Conservation (phyloP, 176 grass and related monocot genomes). For the Cenchrus americanus region DNA sequence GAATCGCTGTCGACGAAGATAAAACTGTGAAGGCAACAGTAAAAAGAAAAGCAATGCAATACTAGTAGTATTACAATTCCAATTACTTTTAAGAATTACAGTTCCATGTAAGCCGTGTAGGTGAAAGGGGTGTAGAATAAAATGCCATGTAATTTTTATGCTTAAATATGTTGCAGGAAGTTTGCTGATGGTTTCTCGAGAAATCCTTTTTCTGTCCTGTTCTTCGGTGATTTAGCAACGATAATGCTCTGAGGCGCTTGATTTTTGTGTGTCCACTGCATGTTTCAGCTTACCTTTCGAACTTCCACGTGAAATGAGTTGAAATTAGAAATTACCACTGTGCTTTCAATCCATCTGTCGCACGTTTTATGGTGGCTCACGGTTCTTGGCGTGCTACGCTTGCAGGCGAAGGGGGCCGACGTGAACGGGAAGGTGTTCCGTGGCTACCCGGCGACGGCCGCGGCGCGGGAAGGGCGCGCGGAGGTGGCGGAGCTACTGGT, state of each 20-base stretch:
- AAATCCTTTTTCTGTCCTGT: background rate
- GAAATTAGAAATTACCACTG: background rate
- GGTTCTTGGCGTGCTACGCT: background rate
- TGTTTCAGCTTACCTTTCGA: background rate
- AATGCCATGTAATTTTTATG: background rate
- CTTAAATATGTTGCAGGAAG: background rate
- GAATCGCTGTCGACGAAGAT: background rate
- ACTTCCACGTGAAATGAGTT: background rate
- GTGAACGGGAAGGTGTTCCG: constrained; percentile 88
- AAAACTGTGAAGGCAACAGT: no score
- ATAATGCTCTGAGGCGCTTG: background rate
- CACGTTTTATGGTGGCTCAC: background rate
- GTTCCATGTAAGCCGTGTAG: background rate
- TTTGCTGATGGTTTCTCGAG: background rate
- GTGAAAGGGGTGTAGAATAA: background rate
- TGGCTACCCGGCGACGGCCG: constrained; percentile 78
- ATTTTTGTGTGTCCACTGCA: background rate
- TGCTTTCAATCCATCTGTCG: background rate
- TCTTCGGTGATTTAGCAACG: background rate
- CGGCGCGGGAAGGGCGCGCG: constrained; percentile 71
- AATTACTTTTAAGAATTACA: no score
- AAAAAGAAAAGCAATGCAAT: background rate
- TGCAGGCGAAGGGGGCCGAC: constrained; percentile 82
- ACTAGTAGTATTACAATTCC: no score
- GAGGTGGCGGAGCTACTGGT: constrained; percentile 81